These are phyloP conservation scores for Phytophthora kernoviae DNA, from an alignment of 352 stramenopile genomes.

Conservation along the genomic window DNA sequence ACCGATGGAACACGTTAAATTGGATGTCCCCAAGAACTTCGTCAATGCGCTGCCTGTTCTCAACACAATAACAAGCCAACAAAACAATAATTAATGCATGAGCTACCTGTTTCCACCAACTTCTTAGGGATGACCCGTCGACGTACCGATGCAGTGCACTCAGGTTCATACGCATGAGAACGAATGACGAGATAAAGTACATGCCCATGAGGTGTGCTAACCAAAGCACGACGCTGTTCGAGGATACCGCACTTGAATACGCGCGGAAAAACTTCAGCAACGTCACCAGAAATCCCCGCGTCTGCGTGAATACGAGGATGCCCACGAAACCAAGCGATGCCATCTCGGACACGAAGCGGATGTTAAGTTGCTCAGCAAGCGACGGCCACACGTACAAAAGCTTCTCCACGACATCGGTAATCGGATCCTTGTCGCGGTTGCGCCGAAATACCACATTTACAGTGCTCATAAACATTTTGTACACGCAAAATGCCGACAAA, in stretches of 20 bases:
- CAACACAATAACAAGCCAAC: background rate
- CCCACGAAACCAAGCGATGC: constrained; percentile 79
- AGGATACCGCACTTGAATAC: constrained; percentile 84
- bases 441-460: constrained; percentile 80
- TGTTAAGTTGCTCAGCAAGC: constrained; percentile 73
- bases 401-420: constrained; percentile 82
- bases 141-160: constrained; percentile 65
- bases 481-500: constrained; percentile 80
- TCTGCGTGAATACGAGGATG: constrained; percentile 86
- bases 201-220: constrained; percentile 87
- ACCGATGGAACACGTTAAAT: constrained; percentile 85
- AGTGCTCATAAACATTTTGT: constrained; percentile 90
- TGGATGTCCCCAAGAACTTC: constrained; percentile 84
- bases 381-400: constrained; percentile 85
- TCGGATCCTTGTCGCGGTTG: constrained; percentile 85
- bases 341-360: constrained; percentile 80
- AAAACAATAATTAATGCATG: background rate
- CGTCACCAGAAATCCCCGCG: constrained; percentile 76
- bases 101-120: constrained; percentile 1
- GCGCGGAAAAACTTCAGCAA: constrained; percentile 81
- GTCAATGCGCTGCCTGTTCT: constrained; percentile 71
- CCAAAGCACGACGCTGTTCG: constrained; percentile 84
- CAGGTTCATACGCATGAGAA: constrained; percentile 90
- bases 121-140: background rate
- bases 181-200: constrained; percentile 90